phyloP scores from a whole-genome alignment of 345 rosid species.

The Clausena lansium region DNA sequence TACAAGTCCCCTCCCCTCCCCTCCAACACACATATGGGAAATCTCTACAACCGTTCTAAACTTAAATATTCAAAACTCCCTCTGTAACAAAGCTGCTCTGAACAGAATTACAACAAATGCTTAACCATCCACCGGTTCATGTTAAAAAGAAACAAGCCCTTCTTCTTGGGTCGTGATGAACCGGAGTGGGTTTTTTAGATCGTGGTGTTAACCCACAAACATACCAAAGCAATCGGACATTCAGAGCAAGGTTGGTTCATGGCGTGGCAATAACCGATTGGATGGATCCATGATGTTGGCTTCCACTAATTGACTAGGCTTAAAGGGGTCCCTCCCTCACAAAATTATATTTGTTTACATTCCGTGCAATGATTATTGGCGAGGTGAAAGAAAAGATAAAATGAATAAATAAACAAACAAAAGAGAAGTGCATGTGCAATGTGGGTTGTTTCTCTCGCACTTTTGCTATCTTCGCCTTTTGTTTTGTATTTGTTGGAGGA shows the following conservation, averaged over 20 bases:
- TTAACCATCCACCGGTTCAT: no score
- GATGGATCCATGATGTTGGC: conserved; percentile 28
- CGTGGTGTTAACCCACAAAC: neutral
- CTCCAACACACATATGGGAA: no score
- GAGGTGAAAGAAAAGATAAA: conserved; percentile 23
- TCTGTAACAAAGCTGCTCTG: no score
- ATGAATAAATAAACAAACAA: conserved; percentile 16
- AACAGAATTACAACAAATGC: no score
- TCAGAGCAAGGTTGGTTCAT: conserved; percentile 2
- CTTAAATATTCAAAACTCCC: no score
- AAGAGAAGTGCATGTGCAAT: conserved; percentile 42
- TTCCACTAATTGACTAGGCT: conserved; percentile 30
- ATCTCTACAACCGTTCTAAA: no score
- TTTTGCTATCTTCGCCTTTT: conserved; percentile 28
- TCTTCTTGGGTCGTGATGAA: conserved; percentile 2
- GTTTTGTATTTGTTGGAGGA: conserved; percentile 26
- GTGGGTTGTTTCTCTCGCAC: conserved; percentile 35
- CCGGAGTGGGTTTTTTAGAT: neutral
- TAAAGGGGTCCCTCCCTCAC: conserved; percentile 15
- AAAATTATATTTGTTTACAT: conserved; percentile 18
- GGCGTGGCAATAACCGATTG: conserved; percentile 23
- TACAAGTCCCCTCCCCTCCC: no score
- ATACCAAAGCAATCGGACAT: neutral
- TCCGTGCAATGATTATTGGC: conserved; percentile 48
- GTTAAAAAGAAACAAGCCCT: no score